These are phyloP conservation scores for Thelephora terrestris DNA, from an alignment of 1,284 basidiomycete genomes.

Conservation along the genomic window DNA sequence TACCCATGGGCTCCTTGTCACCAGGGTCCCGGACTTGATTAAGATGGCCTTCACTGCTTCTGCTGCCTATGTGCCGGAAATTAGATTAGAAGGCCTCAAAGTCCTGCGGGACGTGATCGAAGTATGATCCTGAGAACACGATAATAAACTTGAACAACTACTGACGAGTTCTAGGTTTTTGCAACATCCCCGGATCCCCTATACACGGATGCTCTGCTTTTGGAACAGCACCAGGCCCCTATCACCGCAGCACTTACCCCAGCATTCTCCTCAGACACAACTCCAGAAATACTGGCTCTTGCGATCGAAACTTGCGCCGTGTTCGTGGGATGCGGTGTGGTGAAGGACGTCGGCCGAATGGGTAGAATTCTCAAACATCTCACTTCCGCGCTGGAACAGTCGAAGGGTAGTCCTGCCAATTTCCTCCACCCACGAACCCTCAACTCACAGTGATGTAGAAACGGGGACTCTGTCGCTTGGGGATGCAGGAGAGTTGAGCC, in stretches of 20 bases:
- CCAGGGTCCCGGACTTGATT: constrained; percentile 87
- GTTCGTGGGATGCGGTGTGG: constrained; percentile 93
- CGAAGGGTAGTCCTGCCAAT: constrained; percentile 47
- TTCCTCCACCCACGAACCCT: constrained; percentile 3
- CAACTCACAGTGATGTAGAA: constrained; percentile 34
- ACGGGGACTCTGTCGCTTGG: constrained; percentile 80
- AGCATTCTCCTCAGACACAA: constrained; percentile 90
- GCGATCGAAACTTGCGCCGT: constrained; percentile 92
- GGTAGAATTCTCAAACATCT: constrained; percentile 90
- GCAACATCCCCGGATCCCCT: constrained; percentile 84
- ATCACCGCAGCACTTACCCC: constrained; percentile 98
- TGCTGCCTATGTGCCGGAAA: constrained; percentile 91
- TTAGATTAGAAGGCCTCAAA: constrained; percentile 85
- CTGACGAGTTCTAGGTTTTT: constrained; percentile 52
- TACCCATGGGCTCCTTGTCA: constrained; percentile 51
- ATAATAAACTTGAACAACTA: constrained; percentile 1
- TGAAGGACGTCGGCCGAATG: constrained; percentile 86
- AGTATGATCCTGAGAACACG: constrained; percentile 31
- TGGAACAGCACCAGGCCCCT: constrained; percentile 99
- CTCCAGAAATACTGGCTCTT: constrained; percentile 88
- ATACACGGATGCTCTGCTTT: constrained; percentile 79
- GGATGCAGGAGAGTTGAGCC: constrained; percentile 79
- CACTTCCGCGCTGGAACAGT: constrained; percentile 83
- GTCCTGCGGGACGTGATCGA: constrained; percentile 91
- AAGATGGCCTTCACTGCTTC: constrained; percentile 97